Percentiles rank a stretch among this genome's conserved stretches.
Evolutionary conservation across 176 grass and related monocot genomes (phyloP).

Genomic region (Cymbopogon citratus): DNA sequence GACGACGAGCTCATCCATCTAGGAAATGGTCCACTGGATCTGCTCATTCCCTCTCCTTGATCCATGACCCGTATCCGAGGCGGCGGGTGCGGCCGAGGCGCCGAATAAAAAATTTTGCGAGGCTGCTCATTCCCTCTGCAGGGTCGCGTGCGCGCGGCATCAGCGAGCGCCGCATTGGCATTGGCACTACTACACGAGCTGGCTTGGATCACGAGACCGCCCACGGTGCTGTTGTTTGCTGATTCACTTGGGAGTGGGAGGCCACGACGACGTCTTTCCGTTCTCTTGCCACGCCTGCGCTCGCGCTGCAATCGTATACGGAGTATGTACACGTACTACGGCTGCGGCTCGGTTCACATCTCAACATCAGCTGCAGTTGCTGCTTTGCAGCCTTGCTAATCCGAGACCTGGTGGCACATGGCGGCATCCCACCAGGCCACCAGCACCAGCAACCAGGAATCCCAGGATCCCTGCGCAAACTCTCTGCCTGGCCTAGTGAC

Average conservation of each 20-base stretch:
- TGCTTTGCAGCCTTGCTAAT: not conserved
- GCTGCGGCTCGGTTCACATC: not conserved
- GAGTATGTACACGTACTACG: not conserved
- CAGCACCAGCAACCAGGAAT: too few species aligned
- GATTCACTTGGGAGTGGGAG: not conserved
- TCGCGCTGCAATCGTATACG: not conserved
- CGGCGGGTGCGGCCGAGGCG: not conserved
- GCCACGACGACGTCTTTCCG: not conserved
- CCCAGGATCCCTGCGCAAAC: not conserved
- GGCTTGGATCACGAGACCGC: not conserved
- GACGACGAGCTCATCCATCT: not conserved
- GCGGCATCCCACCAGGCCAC: not conserved
- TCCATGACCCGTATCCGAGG: constrained; percentile 17
- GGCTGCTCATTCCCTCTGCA: not conserved
- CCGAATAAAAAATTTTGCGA: not conserved
- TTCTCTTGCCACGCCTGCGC: not conserved
- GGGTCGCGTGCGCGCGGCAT: not conserved
- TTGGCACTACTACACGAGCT: not conserved
- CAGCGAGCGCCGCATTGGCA: not conserved
- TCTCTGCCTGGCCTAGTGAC: not conserved
- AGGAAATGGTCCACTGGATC: constrained; percentile 21
- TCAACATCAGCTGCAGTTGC: constrained; percentile 14
- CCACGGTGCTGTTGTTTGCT: not conserved
- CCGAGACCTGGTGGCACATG: not conserved
- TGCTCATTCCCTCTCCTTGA: not conserved